Evolutionary conservation across 1,139 yeast species (phyloP).

Genomic region (Pichia sp.): DNA sequence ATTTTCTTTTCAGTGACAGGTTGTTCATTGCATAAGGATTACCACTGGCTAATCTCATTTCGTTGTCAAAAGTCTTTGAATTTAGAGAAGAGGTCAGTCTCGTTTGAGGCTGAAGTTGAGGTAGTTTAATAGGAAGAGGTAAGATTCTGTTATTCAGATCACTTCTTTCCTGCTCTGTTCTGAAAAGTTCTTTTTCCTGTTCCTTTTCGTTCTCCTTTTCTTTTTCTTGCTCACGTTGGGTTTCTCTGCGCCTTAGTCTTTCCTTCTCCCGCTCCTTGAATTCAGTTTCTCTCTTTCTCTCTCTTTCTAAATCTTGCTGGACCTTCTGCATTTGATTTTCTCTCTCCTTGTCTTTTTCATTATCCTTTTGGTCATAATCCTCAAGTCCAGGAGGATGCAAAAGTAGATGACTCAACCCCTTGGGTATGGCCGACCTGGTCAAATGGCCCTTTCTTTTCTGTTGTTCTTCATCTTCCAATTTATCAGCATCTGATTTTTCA

Average conservation of each 20-base stretch:
- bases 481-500: slow-evolving; percentile 38
- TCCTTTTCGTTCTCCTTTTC: not conserved
- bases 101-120: slow-evolving; percentile 9
- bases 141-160: slow-evolving; percentile 13
- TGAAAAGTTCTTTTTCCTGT: not conserved
- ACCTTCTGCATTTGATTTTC: not conserved
- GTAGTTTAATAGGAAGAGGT: slow-evolving; percentile 16
- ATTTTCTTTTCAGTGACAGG: slow-evolving; percentile 9
- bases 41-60: slow-evolving; percentile 5
- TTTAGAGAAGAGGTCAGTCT: slow-evolving; percentile 13
- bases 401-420: slow-evolving; percentile 44
- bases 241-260: not conserved
- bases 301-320: slow-evolving; percentile 1
- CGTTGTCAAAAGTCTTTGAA: slow-evolving; percentile 11
- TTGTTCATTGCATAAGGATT: not conserved
- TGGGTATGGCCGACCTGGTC: slow-evolving; percentile 45
- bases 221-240: not conserved
- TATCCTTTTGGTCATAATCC: slow-evolving; percentile 3
- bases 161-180: not conserved
- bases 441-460: slow-evolving; percentile 42
- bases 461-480: slow-evolving; percentile 41
- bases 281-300: slow-evolving; percentile 6
- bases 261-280: not conserved
- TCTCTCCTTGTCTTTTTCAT: not conserved
- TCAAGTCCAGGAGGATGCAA: slow-evolving; percentile 31